Evolutionary conservation across 1,139 yeast genomes (phyloP).

Genomic region (Geotrichum restrictum): DNA sequence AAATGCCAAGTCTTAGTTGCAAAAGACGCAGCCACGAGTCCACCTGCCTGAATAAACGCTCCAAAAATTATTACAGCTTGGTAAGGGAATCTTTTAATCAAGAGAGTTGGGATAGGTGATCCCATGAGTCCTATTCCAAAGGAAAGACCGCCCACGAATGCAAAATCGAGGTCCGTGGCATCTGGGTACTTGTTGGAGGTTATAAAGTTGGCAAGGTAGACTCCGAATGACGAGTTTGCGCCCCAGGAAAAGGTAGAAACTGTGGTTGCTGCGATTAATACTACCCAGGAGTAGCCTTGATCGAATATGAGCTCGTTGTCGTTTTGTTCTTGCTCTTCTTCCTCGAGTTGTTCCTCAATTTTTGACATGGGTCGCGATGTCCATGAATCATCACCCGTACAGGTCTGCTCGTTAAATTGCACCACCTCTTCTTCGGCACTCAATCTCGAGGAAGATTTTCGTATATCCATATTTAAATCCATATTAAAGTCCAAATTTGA

Average conservation of each 20-base stretch:
- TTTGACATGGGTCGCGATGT: too few species aligned
- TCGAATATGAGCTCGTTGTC: conserved; percentile 36
- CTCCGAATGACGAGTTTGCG: conserved; percentile 64
- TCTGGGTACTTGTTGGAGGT: conserved; percentile 49
- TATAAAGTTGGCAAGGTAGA: conserved; percentile 57
- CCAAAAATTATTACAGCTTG: conserved; percentile 48
- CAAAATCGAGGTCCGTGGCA: conserved; percentile 58
- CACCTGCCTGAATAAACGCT: conserved; percentile 49
- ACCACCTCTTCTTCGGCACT: too few species aligned
- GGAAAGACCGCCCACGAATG: conserved; percentile 65
- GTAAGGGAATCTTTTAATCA: conserved; percentile 42
- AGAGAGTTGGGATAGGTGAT: conserved; percentile 50
- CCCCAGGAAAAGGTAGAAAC: conserved; percentile 71
- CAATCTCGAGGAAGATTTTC: too few species aligned
- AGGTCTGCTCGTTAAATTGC: too few species aligned
- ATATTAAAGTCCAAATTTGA: too few species aligned
- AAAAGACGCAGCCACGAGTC: conserved; percentile 61
- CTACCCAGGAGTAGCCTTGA: conserved; percentile 69
- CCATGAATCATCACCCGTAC: too few species aligned
- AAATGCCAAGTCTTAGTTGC: conserved; percentile 60
- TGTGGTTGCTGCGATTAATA: conserved; percentile 51
- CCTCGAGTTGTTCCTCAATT: too few species aligned
- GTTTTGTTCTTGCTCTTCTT: neutral
- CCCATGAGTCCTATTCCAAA: conserved; percentile 56
- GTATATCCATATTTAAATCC: too few species aligned